A percentile compares a stretch with the other conserved stretches of the same genome.
phyloP scores from a whole-genome alignment of 805 yeast species.

The Candida krabiensis region DNA sequence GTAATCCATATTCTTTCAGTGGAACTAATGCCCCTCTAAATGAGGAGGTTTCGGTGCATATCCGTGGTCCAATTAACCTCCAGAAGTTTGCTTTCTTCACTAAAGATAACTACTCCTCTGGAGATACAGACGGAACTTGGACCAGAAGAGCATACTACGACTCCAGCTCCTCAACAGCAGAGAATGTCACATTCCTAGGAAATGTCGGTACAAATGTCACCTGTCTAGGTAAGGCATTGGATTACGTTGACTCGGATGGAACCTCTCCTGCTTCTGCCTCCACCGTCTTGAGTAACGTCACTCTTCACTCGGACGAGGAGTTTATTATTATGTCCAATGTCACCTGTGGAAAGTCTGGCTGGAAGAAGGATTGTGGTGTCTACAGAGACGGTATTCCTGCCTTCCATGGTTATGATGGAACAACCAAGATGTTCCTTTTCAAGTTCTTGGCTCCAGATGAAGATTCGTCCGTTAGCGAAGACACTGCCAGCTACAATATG shows the following conservation, averaged over 20 bases:
- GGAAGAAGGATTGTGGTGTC: slow-evolving; percentile 65
- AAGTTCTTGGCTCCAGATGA: slow-evolving; percentile 70
- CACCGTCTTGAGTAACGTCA: slow-evolving; percentile 48
- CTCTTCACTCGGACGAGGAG: slow-evolving; percentile 59
- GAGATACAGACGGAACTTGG: slow-evolving; percentile 50
- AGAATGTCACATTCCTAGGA: slow-evolving; percentile 68
- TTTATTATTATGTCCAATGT: slow-evolving; percentile 58
- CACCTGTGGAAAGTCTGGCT: slow-evolving; percentile 57
- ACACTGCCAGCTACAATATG: slow-evolving; percentile 50
- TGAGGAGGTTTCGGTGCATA: slow-evolving; percentile 71
- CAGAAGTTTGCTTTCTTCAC: slow-evolving; percentile 61
- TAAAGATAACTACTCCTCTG: slow-evolving; percentile 40
- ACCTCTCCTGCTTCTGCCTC: slow-evolving; percentile 42
- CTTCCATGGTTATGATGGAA: slow-evolving; percentile 67
- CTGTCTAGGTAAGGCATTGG: slow-evolving; percentile 68
- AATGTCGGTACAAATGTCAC: slow-evolving; percentile 58
- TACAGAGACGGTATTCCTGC: slow-evolving; percentile 76
- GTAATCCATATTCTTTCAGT: slow-evolving; percentile 38
- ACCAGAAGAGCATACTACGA: slow-evolving; percentile 60
- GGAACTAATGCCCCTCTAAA: slow-evolving; percentile 68
- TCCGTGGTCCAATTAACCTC: slow-evolving; percentile 72
- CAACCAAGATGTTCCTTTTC: slow-evolving; percentile 69
- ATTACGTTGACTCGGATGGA: slow-evolving; percentile 64
- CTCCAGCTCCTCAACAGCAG: slow-evolving; percentile 45
- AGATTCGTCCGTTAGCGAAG: slow-evolving; percentile 31